A percentile compares a stretch with the other conserved stretches of the same genome.
These are phyloP conservation scores for Xylariaceae sp. DNA, from an alignment of 2,329 filamentous ascomycete genomes.

Conservation along the genomic window DNA sequence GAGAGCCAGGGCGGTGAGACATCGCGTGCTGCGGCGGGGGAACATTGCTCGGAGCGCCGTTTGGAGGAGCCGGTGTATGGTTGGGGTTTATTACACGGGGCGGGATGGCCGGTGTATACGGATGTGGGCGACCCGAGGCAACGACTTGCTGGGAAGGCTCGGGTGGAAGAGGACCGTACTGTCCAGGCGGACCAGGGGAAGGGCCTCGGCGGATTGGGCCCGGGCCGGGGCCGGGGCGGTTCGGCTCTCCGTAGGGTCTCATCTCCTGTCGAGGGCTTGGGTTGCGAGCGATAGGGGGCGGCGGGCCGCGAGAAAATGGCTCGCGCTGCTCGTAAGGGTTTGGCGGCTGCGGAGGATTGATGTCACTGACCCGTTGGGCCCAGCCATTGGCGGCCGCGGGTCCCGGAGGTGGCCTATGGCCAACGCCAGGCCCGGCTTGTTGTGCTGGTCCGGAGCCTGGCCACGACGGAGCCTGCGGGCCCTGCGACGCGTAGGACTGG, in stretches of 20 bases:
- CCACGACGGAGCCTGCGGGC: conserved; percentile 84
- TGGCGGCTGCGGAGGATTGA: conserved; percentile 68
- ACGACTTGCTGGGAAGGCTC: conserved; percentile 31
- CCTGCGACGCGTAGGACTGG: conserved; percentile 82
- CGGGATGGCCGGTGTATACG: too few relatives aligned
- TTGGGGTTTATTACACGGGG: conserved; percentile 33
- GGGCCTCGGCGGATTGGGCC: conserved; percentile 42
- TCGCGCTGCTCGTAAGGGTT: conserved; percentile 81
- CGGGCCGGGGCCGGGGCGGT: conserved; percentile 46
- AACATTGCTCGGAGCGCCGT: conserved; percentile 31
- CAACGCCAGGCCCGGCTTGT: conserved; percentile 41
- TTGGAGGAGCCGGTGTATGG: conserved; percentile 29
- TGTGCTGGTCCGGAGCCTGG: conserved; percentile 62
- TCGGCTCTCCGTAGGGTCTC: conserved; percentile 61
- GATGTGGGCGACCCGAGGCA: too few relatives aligned
- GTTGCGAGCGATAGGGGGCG: conserved; percentile 60
- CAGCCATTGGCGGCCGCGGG: conserved; percentile 49
- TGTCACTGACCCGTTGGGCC: conserved; percentile 62
- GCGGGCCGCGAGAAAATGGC: conserved; percentile 58
- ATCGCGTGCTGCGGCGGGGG: conserved; percentile 48
- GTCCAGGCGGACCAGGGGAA: conserved; percentile 43
- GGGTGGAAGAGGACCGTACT: conserved; percentile 48
- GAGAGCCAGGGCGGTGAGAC: conserved; percentile 70
- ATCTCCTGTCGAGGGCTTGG: conserved; percentile 71
- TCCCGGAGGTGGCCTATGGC: conserved; percentile 54